phyloP scores from a whole-genome alignment of 805 yeast genomes.

The Ogataea pilisensis region DNA sequence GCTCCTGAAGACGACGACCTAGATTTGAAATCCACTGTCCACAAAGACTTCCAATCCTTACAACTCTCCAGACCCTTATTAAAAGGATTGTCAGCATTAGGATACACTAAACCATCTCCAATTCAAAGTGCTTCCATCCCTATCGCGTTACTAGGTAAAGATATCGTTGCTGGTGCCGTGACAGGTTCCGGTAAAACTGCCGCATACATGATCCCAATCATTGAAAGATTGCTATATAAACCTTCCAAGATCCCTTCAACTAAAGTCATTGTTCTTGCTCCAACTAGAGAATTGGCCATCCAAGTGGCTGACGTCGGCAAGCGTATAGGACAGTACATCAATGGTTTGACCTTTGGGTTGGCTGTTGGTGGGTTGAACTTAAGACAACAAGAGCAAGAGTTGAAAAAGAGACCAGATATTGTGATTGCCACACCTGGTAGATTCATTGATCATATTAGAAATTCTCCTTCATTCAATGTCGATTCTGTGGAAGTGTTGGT shows the following conservation, averaged over 20 bases:
- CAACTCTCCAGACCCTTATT: slow-evolving; percentile 87
- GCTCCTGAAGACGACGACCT: slow-evolving; percentile 56
- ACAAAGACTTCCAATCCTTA: slow-evolving; percentile 67
- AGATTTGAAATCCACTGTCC: slow-evolving; percentile 37
- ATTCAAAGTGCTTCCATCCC: slow-evolving; percentile 94
- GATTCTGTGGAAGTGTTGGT: slow-evolving; percentile 90
- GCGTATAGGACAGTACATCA: slow-evolving; percentile 73
- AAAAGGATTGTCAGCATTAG: slow-evolving; percentile 75
- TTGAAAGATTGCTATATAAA: slow-evolving; percentile 86
- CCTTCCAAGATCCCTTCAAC: slow-evolving; percentile 85
- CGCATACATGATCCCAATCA: slow-evolving; percentile 93
- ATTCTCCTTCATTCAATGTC: slow-evolving; percentile 87
- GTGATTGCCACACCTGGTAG: slow-evolving; percentile 99
- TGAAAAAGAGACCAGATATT: slow-evolving; percentile 88
- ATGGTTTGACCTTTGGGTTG: slow-evolving; percentile 77
- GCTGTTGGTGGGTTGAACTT: slow-evolving; percentile 98
- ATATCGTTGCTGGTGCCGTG: slow-evolving; percentile 97
- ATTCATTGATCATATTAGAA: slow-evolving; percentile 92
- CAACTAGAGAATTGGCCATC: slow-evolving; percentile 96
- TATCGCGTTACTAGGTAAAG: slow-evolving; percentile 88
- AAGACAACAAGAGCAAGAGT: slow-evolving; percentile 92
- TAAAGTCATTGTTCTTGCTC: slow-evolving; percentile 85
- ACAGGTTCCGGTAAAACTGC: slow-evolving; percentile 99
- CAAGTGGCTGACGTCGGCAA: slow-evolving; percentile 94
- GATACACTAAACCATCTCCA: slow-evolving; percentile 87